Evolutionary conservation across 2,329 filamentous ascomycete species (phyloP), one percentile per base, ranked within the genome.

Genomic region (Bipolaris bicolor): DNA sequence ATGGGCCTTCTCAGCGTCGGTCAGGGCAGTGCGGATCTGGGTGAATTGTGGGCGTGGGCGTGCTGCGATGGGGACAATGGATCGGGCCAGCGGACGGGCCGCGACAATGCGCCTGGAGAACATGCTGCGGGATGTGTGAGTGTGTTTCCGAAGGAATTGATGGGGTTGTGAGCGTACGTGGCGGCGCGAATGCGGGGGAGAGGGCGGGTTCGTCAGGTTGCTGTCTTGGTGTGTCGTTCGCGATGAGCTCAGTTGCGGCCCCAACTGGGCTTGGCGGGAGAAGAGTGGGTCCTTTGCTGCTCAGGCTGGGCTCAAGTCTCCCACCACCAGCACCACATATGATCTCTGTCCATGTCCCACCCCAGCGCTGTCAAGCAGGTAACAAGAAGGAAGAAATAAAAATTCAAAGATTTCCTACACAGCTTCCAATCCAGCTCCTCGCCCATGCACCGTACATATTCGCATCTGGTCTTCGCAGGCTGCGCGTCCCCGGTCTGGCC

Each of bases 21-120:
- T 71, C 52, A 71, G 69, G 52, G 70, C 69, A 50, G 70, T 71
- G 51, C 77, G 76, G 57, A 73, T 58, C 63, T 77, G 77, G 56
- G 66, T 71, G 72, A 74, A 70, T 49, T 73, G 70, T 29, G 70
- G 71, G 55, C 62, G 66, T 47, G 48, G 64, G 41, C 69, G 66
- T 46, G 68, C 62, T 51, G 65, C 61, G 56, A 68, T 64, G 53
- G 76, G 72, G 58, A 71, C 65, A 15, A 75, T 59, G 55, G 72
- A 66, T 62, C 71, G 71, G 59, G 74, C 64, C 53, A 78, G 77
- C 71, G 77, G 77, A 58, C 76, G 76, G 53, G 72, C 77, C 62
- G 73, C 75, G 61, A 68, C 68, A 67, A 79, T 74, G 72, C 76
- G 75, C 67, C 78, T 69, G 61, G 77, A 78, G 52, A 80, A 72